These are phyloP conservation scores for Gastroboletus turbinatus DNA, from an alignment of 1,284 basidiomycete species.

Conservation along the genomic window DNA sequence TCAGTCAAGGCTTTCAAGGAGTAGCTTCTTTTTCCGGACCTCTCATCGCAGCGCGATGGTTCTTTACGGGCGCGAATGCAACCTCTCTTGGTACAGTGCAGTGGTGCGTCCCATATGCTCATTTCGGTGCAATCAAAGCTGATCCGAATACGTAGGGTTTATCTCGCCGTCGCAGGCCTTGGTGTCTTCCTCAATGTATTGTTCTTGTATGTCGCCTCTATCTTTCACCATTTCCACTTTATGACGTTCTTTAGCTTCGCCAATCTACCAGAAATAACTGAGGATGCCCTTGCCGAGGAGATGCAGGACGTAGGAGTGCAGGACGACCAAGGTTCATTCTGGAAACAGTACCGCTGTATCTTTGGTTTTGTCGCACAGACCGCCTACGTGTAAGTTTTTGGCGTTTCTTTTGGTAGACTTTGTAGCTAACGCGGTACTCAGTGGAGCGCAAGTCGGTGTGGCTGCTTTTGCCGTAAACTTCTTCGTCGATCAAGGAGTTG, in stretches of 20 bases:
- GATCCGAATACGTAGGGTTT: slow-evolving; percentile 50
- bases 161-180: slow-evolving; percentile 73
- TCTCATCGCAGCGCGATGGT: slow-evolving; percentile 75
- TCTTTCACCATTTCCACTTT: background rate
- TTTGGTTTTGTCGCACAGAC: slow-evolving; percentile 76
- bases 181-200: slow-evolving; percentile 63
- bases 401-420: background rate
- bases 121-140: background rate
- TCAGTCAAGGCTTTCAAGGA: slow-evolving; percentile 83
- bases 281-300: slow-evolving; percentile 59
- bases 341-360: slow-evolving; percentile 70
- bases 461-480: slow-evolving; percentile 76
- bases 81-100: slow-evolving; percentile 69
- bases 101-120: slow-evolving; percentile 43
- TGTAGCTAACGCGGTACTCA: slow-evolving; percentile 21
- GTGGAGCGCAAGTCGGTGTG: slow-evolving; percentile 73
- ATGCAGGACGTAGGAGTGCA: slow-evolving; percentile 44
- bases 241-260: slow-evolving; percentile 49
- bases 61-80: slow-evolving; percentile 66
- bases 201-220: slow-evolving; percentile 52
- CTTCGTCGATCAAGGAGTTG: slow-evolving; percentile 60
- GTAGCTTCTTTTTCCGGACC: slow-evolving; percentile 79
- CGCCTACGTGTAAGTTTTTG: slow-evolving; percentile 52
- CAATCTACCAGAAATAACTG: slow-evolving; percentile 73
- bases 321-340: slow-evolving; percentile 56